phyloP scores from a whole-genome alignment of 2,329 filamentous ascomycete species.

The Pezicula carpinea region DNA sequence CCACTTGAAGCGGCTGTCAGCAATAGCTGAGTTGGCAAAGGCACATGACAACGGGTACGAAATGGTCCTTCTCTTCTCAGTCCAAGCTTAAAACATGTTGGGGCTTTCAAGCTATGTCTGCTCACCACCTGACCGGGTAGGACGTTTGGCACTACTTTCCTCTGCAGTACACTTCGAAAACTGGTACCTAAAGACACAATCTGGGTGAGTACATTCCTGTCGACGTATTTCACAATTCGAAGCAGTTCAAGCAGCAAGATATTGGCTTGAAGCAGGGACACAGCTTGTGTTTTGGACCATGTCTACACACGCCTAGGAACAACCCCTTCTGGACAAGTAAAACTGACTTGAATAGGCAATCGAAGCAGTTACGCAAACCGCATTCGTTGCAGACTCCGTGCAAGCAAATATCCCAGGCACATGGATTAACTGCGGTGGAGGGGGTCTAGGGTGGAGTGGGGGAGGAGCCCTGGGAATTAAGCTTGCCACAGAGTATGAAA shows the following conservation, averaged over 20 bases:
- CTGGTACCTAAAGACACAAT: constrained; percentile 61
- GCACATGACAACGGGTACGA: constrained; percentile 53
- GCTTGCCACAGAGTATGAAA: constrained; percentile 51
- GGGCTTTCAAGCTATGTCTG: too few species aligned
- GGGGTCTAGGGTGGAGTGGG: constrained; percentile 76
- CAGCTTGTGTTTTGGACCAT: too few species aligned
- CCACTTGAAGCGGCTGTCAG: constrained; percentile 53
- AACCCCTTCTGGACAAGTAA: too few species aligned
- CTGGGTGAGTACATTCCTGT: constrained; percentile 34
- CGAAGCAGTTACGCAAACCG: constrained; percentile 72
- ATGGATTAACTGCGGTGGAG: constrained; percentile 79
- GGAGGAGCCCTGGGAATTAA: constrained; percentile 74
- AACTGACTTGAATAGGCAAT: constrained; percentile 39
- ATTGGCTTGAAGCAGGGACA: too few species aligned
- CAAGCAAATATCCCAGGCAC: constrained; percentile 62
- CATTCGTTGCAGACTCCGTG: constrained; percentile 65
- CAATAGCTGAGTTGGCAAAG: constrained; percentile 51
- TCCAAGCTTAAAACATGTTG: too few species aligned
- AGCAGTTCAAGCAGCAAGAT: too few species aligned
- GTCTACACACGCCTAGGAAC: too few species aligned
- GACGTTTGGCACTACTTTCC: constrained; percentile 44
- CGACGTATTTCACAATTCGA: too few species aligned
- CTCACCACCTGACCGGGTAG: too few species aligned
- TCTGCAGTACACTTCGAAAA: constrained; percentile 45
- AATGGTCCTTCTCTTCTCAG: too few species aligned